Evolutionary conservation across 768 basidiomycete genomes (phyloP).

Genomic region (Pulveroboletus sp.): DNA sequence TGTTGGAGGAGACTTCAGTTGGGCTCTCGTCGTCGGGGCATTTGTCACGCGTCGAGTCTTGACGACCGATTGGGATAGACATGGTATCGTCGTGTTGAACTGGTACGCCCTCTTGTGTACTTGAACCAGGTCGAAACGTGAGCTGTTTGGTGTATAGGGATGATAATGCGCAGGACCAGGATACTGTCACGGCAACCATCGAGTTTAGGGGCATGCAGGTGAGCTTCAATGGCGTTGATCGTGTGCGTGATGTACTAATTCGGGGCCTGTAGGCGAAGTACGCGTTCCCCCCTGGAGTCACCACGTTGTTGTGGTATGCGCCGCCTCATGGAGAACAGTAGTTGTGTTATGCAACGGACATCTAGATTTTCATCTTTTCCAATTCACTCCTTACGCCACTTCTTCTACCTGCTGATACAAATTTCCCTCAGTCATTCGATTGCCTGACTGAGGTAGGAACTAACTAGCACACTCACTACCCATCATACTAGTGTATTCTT

Average conservation of each 20-base stretch:
- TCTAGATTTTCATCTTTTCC: no score
- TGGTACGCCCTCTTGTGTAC: constrained; percentile 34
- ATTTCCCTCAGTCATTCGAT: no score
- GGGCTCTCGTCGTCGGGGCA: constrained; percentile 61
- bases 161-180: constrained; percentile 49
- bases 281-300: constrained; percentile 74
- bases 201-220: constrained; percentile 61
- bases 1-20: constrained; percentile 50
- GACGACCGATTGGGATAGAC: constrained; percentile 54
- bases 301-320: constrained; percentile 50
- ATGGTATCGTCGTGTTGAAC: constrained; percentile 71
- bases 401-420: no score
- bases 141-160: constrained; percentile 29
- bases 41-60: constrained; percentile 55
- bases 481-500: no score
- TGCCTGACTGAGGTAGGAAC: no score
- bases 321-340: neutral
- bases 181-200: constrained; percentile 53
- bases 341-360: no score
- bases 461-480: no score
- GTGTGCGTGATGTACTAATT: constrained; percentile 1
- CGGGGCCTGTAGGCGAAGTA: constrained; percentile 46
- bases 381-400: no score
- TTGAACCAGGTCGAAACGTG: neutral
- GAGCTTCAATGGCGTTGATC: constrained; percentile 5